Base-by-base conservation (phyloP, 1,284 basidiomycete species). In the Ceratobasidium sp. region DNA sequence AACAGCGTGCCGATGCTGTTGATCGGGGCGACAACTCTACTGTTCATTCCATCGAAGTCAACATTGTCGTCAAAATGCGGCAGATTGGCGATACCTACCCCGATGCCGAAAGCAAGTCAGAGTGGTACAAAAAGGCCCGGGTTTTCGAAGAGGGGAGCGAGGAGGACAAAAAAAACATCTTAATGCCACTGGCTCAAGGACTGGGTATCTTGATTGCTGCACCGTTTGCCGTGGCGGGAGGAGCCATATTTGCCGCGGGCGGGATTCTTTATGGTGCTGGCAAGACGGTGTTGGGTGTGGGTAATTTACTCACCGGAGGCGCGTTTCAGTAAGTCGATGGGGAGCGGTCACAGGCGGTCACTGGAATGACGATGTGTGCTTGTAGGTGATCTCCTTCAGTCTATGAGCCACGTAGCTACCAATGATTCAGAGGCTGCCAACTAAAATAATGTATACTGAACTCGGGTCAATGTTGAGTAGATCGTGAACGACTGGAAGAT, bases 181-280 rank as follows among this genome's bases (percentile, higher is more conserved):
- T 62, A 14, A 73, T 48, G 69, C 57, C 69, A 10, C 38, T 73
- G 3, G 54, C 41, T 1, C 55, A 60, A 50, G 69, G 69, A 16
- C 57, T 73, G 18, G 69, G 55, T 7, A 59, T 73, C 20, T 20
- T 73, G 55, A 73, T 73, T 27, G 69, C 69, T 33, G 27, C 69
- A 18, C 69, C 69, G 18, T 62, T 73, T 10, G 57, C 41, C 7
- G 20, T 73, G 20, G 69, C 44, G n/a, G 69, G 69, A 38, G 69
- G 69, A 44, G 41, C 41, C 23, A 57, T 73, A 46, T 73, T 73
- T 33, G 41, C 55, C 27, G 69, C 55, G 10, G 69, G 69, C 14
- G 54, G 54, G n/a, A 60, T 73, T 20, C 18, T 73, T 7, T 73
- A 73, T 48, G 69, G 69, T 27, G 69, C 27, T n/a, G 69, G 69